These are phyloP conservation scores for Boletus tomentosulus DNA, from an alignment of 768 basidiomycete species.

Conservation along the genomic window DNA sequence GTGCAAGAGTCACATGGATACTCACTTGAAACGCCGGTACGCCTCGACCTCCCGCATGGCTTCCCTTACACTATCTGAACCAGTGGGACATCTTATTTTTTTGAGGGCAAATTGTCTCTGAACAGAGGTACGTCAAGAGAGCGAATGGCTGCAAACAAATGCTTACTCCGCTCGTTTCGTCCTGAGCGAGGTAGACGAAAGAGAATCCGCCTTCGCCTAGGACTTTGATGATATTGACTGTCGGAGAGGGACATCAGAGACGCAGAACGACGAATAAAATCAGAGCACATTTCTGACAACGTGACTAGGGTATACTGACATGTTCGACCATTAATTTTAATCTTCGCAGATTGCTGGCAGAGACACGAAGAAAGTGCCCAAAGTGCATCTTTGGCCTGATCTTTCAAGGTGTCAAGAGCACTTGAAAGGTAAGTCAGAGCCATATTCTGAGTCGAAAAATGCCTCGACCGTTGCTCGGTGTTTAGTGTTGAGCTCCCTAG, in stretches of 20 bases:
- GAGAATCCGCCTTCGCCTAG: constrained; percentile 97
- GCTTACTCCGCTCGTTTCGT: constrained; percentile 78
- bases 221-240: constrained; percentile 86
- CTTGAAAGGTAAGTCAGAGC: constrained; percentile 33
- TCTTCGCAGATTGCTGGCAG: constrained; percentile 75
- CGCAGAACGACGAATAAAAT: neutral
- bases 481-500: neutral
- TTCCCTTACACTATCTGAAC: constrained; percentile 82
- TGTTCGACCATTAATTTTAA: constrained; percentile 95
- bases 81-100: constrained; percentile 92
- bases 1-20: constrained; percentile 10
- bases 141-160: neutral
- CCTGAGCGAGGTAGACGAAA: constrained; percentile 85
- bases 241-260: neutral
- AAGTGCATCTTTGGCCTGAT: constrained; percentile 77
- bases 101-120: constrained; percentile 93
- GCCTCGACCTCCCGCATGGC: constrained; percentile 90
- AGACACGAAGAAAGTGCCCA: constrained; percentile 79
- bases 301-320: constrained; percentile 51
- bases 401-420: constrained; percentile 55
- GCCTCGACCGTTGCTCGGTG: neutral
- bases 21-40: constrained; percentile 89
- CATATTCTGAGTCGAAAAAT: constrained; percentile 17
- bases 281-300: constrained; percentile 2
- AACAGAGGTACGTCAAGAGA: neutral